Percentiles rank a stretch among this genome's conserved stretches.
These are phyloP conservation scores for Phoma sp. DNA, from an alignment of 2,329 filamentous ascomycete genomes.

Conservation along the genomic window DNA sequence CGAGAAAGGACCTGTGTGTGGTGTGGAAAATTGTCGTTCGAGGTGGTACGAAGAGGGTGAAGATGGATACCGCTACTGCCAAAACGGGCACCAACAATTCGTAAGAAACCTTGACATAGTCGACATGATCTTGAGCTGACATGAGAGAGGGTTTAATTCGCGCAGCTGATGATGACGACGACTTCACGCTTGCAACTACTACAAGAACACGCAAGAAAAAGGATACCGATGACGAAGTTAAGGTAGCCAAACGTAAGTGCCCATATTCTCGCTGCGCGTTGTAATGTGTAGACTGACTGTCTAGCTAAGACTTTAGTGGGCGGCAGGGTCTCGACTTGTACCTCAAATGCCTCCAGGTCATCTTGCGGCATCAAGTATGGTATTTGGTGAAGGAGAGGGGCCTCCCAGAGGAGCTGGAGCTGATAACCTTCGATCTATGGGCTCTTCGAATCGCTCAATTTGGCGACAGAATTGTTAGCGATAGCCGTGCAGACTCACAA, in stretches of 20 bases:
- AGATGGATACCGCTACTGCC: slow-evolving; percentile 79
- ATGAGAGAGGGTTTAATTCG: slow-evolving; percentile 32
- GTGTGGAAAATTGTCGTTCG: slow-evolving; percentile 71
- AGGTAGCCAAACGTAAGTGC: slow-evolving; percentile 19
- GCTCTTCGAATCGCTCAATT: slow-evolving; percentile 70
- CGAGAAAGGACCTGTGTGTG: slow-evolving; percentile 51
- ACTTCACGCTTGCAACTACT: slow-evolving; percentile 66
- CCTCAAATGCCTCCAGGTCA: slow-evolving; percentile 81
- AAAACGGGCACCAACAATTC: slow-evolving; percentile 79
- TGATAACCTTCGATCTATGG: slow-evolving; percentile 84
- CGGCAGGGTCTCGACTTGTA: slow-evolving; percentile 76
- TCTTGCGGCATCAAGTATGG: slow-evolving; percentile 80
- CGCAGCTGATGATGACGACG: slow-evolving; percentile 66
- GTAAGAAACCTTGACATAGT: slow-evolving; percentile 51
- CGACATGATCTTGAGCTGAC: neutral
- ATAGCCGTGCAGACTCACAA: slow-evolving; percentile 45
- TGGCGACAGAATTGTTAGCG: slow-evolving; percentile 49
- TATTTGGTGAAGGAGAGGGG: slow-evolving; percentile 72
- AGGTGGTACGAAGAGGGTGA: slow-evolving; percentile 70
- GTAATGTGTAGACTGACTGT: slow-evolving; percentile 27
- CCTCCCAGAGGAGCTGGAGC: slow-evolving; percentile 76
- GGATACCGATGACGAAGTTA: slow-evolving; percentile 53
- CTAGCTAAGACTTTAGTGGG: slow-evolving; percentile 64
- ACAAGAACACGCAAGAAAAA: slow-evolving; percentile 62
- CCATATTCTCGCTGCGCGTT: neutral